Conservation (phyloP, 2,329 filamentous ascomycete genomes). For the Aplosporella prunicola region DNA sequence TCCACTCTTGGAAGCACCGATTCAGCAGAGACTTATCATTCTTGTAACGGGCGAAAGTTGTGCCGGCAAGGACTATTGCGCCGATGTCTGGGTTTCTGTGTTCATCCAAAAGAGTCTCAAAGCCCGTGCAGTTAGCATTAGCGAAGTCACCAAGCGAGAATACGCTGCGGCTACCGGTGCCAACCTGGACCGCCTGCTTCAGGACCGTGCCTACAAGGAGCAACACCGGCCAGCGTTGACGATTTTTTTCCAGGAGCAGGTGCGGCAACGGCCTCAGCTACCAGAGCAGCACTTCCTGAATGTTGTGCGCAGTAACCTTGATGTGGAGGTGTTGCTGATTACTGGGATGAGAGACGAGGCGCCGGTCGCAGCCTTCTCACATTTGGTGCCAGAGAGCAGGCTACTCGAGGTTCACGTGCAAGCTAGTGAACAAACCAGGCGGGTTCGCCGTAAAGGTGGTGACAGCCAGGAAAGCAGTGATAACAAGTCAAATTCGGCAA, state of each 20-base stretch:
- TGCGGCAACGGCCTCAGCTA: constrained; percentile 35
- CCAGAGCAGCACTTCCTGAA: constrained; percentile 44
- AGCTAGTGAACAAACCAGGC: constrained; percentile 30
- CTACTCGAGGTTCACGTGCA: constrained; percentile 47
- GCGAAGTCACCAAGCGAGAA: constrained; percentile 47
- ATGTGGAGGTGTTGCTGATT: constrained; percentile 49
- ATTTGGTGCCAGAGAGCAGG: constrained; percentile 43
- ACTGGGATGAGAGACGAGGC: constrained; percentile 55
- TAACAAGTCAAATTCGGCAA: constrained; percentile 15
- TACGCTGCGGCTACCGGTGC: constrained; percentile 44
- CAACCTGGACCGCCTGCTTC: constrained; percentile 40
- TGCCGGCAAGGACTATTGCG: constrained; percentile 54
- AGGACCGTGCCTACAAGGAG: constrained; percentile 53
- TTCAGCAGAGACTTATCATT: constrained; percentile 41
- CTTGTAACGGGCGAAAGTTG: constrained; percentile 48
- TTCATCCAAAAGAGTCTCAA: constrained; percentile 28
- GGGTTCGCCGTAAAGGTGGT: constrained; percentile 24
- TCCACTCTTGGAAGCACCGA: constrained; percentile 37
- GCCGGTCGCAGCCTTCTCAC: constrained; percentile 45
- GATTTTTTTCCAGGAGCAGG: constrained; percentile 41
- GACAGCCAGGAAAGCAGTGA: constrained; percentile 11
- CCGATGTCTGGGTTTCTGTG: constrained; percentile 40
- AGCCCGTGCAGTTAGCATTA: constrained; percentile 45
- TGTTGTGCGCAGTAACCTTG: constrained; percentile 32
- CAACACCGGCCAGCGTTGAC: constrained; percentile 46